Base-by-base conservation (phyloP, 495 filamentous ascomycete species). In the Aspergillus asperescens region DNA sequence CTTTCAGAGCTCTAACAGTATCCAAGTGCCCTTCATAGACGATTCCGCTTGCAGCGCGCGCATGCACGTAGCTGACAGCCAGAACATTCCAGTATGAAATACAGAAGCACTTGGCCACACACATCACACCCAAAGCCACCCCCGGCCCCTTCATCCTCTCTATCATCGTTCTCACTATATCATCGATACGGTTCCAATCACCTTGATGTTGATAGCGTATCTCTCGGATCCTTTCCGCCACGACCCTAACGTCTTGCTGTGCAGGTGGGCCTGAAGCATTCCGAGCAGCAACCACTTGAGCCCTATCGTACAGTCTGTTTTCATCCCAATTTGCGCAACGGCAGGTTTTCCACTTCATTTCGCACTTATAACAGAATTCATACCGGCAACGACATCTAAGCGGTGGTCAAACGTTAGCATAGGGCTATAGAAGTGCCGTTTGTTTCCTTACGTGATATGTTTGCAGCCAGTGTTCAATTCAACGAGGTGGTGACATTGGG, bases 281-380 rank as follows among this genome's bases (percentile, higher is more conserved):
- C 13, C 48, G 32, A 16, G 32, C 43, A 16, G 37, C 47, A 51
- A 57, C 34, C 10, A 53, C 27, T 8, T 50, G 18, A 31, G 64
- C 70, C 32, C 67, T 59, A 7, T 48, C 54, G 9, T 61, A 41
- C 4, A 76, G 62, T 22, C 54, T 62, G 6, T 54, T 23, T 43
- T 74, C 72, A 13, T 72, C 46, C 67, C 71, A 79, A 13, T 66
- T 52, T 5, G 15, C 56, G 43, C 80, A 83, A 3, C 7, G 0
- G 52, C 80, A 85, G 0, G 55, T 72, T 50, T 75, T 76, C 79
- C 81, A 85, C 23, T 38, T 37, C 0, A 38, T 22, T 0, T 48
- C 28, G 29, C 62, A 67, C 3, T 39, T 20, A 18, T 68, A 68
- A 29, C 62, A 65, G 23, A 65, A 68, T 44, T 59, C 38, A 5